Evolutionary conservation across 805 yeast species (phyloP), one percentile per base, ranked within the genome.

Genomic region (Cyberlindnera japonica): DNA sequence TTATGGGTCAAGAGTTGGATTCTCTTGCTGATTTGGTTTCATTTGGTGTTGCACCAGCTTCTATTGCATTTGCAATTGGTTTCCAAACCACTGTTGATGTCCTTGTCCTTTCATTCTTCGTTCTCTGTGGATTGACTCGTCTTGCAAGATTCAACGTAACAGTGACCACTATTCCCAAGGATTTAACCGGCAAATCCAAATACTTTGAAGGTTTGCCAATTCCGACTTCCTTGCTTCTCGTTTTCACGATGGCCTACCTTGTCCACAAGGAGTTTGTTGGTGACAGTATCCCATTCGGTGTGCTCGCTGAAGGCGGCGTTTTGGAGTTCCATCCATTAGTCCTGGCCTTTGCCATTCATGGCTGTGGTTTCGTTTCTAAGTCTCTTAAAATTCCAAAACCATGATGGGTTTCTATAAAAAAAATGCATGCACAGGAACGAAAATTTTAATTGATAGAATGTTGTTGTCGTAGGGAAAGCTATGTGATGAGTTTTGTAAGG

Each of bases 1-100:
- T 93, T 40, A 86, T 93, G 85, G 99, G 99, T 45, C 98, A 93
- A 65, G 99, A 93, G 67, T 76, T 93, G 55, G 99, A 93, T 61
- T 90, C 97, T 1, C 74, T 93, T 54, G 99, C 99, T 17, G 99
- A 93, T 65, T 76, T 93, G 55, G 77, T 91, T 26, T 86, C 96
- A 11, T 93, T 93, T 61, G 95, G 97, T 47, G 96, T 91, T 24
- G 90, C 95, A 2, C 99, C 99, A 2, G 95, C 96, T 4, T 73
- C 88, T 13, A 81, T 87, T 61, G 99, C 95, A 4, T 93, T 89
- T 62, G 79, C 90, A 33, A 77, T 90, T 58, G 99, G 99, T 5
- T 78, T 90, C 60, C 86, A 86, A 56, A 69, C 96, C 5, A 83
- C 95, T 0, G 59, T 81, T 13, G 99, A 93, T 59, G 84, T 81